Evolutionary conservation across 164 flowering plant genomes (phyloP).

Genomic region (Magnolia officinalis): DNA sequence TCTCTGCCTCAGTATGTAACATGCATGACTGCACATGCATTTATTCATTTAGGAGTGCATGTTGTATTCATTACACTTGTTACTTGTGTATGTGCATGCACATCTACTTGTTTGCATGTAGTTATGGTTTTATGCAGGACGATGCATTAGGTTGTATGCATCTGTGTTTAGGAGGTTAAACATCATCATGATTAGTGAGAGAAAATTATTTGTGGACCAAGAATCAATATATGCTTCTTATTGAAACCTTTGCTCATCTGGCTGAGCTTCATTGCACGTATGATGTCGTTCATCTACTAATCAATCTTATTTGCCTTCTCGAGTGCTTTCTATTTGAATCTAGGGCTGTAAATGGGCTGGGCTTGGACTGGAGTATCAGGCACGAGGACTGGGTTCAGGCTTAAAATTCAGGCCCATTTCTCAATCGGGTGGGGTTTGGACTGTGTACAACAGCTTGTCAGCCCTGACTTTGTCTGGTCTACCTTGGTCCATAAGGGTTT

Average conservation of each 20-base stretch:
- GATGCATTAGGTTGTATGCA: not conserved
- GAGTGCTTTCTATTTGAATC: not conserved
- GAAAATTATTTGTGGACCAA: not conserved
- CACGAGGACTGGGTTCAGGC: too few species aligned
- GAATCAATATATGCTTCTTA: not conserved
- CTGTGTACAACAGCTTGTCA: too few species aligned
- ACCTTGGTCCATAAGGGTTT: too few species aligned
- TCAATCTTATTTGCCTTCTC: not conserved
- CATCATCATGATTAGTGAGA: not conserved
- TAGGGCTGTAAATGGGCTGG: not conserved
- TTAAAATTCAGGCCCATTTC: too few species aligned
- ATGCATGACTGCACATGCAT: too few species aligned
- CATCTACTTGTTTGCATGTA: not conserved
- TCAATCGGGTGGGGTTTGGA: too few species aligned
- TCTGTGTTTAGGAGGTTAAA: not conserved
- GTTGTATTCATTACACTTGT: too few species aligned
- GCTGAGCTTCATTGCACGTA: not conserved
- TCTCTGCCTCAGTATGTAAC: too few species aligned
- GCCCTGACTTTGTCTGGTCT: too few species aligned
- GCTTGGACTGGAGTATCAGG: too few species aligned
- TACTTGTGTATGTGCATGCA: not conserved
- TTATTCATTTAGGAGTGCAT: too few species aligned
- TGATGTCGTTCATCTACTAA: not conserved
- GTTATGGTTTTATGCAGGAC: not conserved
- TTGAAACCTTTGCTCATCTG: too few species aligned